A percentile compares a stretch with the other conserved stretches of the same genome.
Conservation (phyloP, 2,329 filamentous ascomycete species). For the Arthrobotrys iridis region DNA sequence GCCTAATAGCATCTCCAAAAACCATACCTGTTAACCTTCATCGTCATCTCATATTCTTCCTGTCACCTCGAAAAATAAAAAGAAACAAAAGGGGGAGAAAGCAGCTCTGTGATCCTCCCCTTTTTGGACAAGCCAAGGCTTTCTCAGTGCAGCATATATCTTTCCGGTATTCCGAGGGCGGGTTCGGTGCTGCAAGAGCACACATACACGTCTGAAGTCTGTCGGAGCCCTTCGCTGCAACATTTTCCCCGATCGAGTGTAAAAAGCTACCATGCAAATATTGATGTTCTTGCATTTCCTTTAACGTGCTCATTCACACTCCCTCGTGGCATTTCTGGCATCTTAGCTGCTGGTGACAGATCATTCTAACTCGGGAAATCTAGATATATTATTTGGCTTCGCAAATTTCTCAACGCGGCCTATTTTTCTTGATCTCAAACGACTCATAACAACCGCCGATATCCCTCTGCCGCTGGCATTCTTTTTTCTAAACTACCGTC, state of each 20-base stretch:
- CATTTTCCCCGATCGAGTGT: background rate
- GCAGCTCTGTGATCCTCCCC: background rate
- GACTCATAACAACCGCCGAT: background rate
- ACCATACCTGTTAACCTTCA: slow-evolving; percentile 3
- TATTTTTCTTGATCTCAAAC: background rate
- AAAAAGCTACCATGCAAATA: slow-evolving; percentile 17
- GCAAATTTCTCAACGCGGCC: slow-evolving; percentile 5
- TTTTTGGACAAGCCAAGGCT: background rate
- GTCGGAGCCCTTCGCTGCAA: background rate
- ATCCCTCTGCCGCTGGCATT: slow-evolving; percentile 17
- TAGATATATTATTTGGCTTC: slow-evolving; percentile 26
- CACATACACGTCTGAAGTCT: background rate
- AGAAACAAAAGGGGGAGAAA: background rate
- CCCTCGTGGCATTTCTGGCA: slow-evolving; percentile 9
- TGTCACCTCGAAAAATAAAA: background rate
- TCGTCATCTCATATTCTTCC: slow-evolving; percentile 9
- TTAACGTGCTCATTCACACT: slow-evolving; percentile 26
- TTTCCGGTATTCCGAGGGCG: background rate
- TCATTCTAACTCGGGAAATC: slow-evolving; percentile 27
- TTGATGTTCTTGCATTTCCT: background rate
- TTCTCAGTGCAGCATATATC: background rate
- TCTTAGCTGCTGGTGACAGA: slow-evolving; percentile 11
- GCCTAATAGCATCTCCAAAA: slow-evolving; percentile 10
- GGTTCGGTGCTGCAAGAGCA: background rate
- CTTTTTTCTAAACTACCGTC: slow-evolving; percentile 62